A percentile compares a stretch with the other conserved stretches of the same genome.
Conservation (phyloP, 108 stramenopile species). For the Nannochloropsis gaditana region DNA sequence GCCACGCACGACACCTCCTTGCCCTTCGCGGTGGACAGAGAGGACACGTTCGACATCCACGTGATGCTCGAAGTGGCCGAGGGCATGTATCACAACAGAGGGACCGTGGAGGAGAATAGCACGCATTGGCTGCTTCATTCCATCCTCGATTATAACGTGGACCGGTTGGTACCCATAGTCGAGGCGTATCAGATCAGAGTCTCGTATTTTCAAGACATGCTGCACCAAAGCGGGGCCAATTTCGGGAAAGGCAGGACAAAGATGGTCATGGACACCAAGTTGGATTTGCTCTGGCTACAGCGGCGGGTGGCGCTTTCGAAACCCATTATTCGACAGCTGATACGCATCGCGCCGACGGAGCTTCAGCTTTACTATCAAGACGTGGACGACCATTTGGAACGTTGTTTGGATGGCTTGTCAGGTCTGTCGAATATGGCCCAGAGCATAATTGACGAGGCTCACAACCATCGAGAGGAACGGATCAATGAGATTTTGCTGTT, state of each 20-base stretch:
- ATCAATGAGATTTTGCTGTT: not conserved
- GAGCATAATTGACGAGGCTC: not conserved
- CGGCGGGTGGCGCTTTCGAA: not conserved
- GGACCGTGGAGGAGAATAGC: not conserved
- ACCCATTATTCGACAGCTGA: not conserved
- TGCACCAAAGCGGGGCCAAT: conserved; percentile 5
- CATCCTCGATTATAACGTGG: not conserved
- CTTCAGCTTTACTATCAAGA: conserved; percentile 18
- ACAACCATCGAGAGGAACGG: not conserved
- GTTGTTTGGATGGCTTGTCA: not conserved
- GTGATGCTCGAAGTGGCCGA: conserved; percentile 19
- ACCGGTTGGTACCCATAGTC: not conserved
- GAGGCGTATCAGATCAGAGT: not conserved
- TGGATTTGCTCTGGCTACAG: conserved; percentile 10
- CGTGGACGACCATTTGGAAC: not conserved
- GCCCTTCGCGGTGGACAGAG: not conserved
- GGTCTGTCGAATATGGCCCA: not conserved
- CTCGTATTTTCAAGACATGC: conserved; percentile 10
- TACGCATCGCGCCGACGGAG: not conserved
- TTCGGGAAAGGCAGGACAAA: not conserved
- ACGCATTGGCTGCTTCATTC: not conserved
- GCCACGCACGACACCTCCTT: not conserved
- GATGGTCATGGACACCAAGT: not conserved
- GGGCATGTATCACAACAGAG: not conserved
- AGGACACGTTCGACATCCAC: not conserved